Evolutionary conservation across 495 filamentous ascomycete genomes (phyloP), one percentile per base, ranked within the genome.

Genomic region (Neurospora discreta): DNA sequence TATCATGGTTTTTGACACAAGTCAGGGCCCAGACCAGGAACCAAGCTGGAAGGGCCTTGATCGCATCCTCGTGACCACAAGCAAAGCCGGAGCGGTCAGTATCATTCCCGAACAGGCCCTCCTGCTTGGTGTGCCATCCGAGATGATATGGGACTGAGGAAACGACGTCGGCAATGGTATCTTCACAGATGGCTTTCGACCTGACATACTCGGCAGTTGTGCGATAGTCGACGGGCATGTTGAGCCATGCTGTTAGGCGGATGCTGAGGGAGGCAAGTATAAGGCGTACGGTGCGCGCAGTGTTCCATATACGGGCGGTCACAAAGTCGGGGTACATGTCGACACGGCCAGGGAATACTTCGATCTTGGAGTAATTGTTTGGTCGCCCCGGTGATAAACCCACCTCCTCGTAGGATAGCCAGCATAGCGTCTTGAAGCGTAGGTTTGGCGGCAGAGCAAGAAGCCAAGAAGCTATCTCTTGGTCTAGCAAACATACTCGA

Each of bases 81-180:
- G 73, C 77, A 71, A 84, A 86, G 8, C 71, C 76, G 3, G 74
- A 78, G 13, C 75, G 69, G 18, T 73, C 73, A 8, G 72, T 36
- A 30, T 68, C 18, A 23, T 39, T 68, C 23, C 71, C 65, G 20
- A 79, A 60, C 10, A 74, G 20, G 42, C 80, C 74, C 10, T 39
- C 74, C 10, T 76, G 73, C 60, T 75, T 72, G n/a, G 74, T 72
- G 65, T 81, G 80, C 84, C 85, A 87, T 36, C 86, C 85, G 0
- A 88, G 78, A 72, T 84, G 82, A 72, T 83, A 87, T 4, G 86
- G 86, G 44, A 86, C 82, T 2, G 82, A 84, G 9, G 86, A 82
- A 42, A 87, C 79, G 42, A 87, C 78, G 68, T 87, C 86, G 3
- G 81, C 73, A 68, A 87, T 83, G 39, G 77, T 79, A 11, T 80